phyloP scores from a whole-genome alignment of 164 flowering plant genomes.

The Litsea cubeba region DNA sequence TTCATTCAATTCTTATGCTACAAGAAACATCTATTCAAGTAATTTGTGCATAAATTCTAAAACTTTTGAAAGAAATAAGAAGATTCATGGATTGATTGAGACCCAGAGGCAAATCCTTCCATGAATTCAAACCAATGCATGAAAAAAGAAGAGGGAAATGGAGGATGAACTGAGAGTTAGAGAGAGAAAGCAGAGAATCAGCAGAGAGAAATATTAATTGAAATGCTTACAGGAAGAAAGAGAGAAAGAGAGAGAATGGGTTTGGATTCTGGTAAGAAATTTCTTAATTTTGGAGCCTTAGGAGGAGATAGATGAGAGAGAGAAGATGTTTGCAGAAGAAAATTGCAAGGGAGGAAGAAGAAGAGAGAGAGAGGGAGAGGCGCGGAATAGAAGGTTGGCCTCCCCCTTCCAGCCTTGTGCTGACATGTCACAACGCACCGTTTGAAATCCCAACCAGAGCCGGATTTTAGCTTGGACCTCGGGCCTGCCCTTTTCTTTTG shows the following conservation, averaged over 20 bases:
- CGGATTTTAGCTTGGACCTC: too few relatives aligned
- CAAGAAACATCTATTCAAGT: not conserved
- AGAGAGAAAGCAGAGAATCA: not conserved
- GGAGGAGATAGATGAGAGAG: constrained; percentile 3
- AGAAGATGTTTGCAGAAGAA: constrained; percentile 49
- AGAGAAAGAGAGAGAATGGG: not conserved
- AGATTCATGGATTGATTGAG: too few relatives aligned
- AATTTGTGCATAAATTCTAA: too few relatives aligned
- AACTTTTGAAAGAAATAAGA: too few relatives aligned
- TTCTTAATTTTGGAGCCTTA: not conserved
- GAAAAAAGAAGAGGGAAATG: not conserved
- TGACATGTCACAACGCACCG: constrained; percentile 17
- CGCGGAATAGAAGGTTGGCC: constrained; percentile 8
- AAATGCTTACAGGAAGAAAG: constrained; percentile 1
- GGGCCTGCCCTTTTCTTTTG: too few relatives aligned
- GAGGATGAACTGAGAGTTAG: too few relatives aligned
- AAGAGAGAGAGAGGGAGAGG: constrained; percentile 6
- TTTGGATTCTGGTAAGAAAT: too few relatives aligned
- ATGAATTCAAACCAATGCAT: not conserved
- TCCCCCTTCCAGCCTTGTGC: constrained; percentile 4
- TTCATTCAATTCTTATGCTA: too few relatives aligned
- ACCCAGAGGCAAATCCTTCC: not conserved
- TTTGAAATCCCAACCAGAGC: not conserved
- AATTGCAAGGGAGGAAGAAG: constrained; percentile 4
- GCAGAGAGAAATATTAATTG: not conserved